Evolutionary conservation across 805 yeast genomes (phyloP), one percentile per base, ranked within the genome.

Genomic region (Kodamaea neixiangensis): DNA sequence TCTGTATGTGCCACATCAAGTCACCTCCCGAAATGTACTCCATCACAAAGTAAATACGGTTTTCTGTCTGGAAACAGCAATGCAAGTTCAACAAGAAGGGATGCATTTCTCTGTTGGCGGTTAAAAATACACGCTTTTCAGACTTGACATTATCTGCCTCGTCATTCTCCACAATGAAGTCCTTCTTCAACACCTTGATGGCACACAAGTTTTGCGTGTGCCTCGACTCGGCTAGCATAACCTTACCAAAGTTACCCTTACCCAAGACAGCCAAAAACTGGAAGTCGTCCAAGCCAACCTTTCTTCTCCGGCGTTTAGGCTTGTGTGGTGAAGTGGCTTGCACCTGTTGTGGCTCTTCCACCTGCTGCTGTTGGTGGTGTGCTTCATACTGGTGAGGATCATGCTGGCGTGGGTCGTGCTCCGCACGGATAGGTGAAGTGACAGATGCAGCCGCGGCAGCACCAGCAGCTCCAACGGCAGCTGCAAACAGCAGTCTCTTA

Each of bases 1-100:
- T 89, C 70, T 94, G 99, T 61, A 94, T 96, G 67, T 94, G 99
- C 96, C 97, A 92, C 99, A 94, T 94, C 63, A 94, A 79, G 73
- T 94, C 99, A 68, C 99, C 99, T 52, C 99, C 99, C 17, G 96
- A 85, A 47, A 94, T 86, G 65, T 91, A 94, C 68, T 94, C 98
- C 99, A 94, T 94, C 13, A 96, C 99, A 72, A 94, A 94, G 68
- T 94, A 94, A 39, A 94, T 88, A 65, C 99, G 83, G 65, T 96
- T 94, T 59, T 94, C 99, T 0, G 99, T 94, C 72, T 94, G 99
- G 80, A 94, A 94, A 62, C 97, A 92, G 64, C 97, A 94, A 66
- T 86, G 93, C 55, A 94, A 75, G 61, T 91, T 91, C 59, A 94
- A 79, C 65, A 94, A 77, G 71, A 94, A 94, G 39, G 99, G 99